These are phyloP conservation scores for Piromyces finnis DNA, from an alignment of 192 early-diverging fungal species.

Conservation along the genomic window DNA sequence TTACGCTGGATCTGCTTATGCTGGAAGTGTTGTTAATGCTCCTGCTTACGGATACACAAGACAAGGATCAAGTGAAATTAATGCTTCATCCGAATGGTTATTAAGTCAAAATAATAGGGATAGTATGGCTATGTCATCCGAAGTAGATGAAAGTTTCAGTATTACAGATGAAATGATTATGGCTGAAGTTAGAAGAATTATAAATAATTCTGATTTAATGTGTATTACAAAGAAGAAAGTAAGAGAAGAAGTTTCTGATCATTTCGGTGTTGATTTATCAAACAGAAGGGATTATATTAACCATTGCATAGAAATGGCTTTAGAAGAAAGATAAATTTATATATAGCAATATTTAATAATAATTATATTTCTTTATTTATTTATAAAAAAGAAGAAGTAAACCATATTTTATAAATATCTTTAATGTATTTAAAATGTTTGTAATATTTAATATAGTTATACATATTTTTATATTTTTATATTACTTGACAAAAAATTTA, in stretches of 20 bases:
- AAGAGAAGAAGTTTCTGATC: conserved; percentile 36
- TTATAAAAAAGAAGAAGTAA: too few relatives aligned
- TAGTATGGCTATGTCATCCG: neutral
- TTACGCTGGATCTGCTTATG: neutral
- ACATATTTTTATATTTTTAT: too few relatives aligned
- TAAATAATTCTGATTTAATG: conserved; percentile 34
- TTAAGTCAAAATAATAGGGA: neutral
- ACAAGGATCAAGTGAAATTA: neutral
- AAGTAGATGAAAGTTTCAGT: neutral
- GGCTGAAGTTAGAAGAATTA: neutral
- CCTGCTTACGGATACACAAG: neutral
- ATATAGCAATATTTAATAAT: too few relatives aligned
- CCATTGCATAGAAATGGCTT: conserved; percentile 31
- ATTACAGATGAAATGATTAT: neutral
- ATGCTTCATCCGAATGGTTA: neutral
- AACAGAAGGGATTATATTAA: conserved; percentile 53
- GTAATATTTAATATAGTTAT: too few relatives aligned
- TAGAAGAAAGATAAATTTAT: conserved; percentile 6
- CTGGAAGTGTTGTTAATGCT: neutral
- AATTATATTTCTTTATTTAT: too few relatives aligned
- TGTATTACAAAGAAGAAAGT: conserved; percentile 68
- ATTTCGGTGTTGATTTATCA: conserved; percentile 54
- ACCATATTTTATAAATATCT: too few relatives aligned
- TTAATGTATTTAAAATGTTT: too few relatives aligned
- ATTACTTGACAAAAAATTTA: too few relatives aligned